Percentiles rank a stretch among this genome's conserved stretches.
phyloP scores from a whole-genome alignment of 495 filamentous ascomycete genomes.

The Choiromyces venosus region DNA sequence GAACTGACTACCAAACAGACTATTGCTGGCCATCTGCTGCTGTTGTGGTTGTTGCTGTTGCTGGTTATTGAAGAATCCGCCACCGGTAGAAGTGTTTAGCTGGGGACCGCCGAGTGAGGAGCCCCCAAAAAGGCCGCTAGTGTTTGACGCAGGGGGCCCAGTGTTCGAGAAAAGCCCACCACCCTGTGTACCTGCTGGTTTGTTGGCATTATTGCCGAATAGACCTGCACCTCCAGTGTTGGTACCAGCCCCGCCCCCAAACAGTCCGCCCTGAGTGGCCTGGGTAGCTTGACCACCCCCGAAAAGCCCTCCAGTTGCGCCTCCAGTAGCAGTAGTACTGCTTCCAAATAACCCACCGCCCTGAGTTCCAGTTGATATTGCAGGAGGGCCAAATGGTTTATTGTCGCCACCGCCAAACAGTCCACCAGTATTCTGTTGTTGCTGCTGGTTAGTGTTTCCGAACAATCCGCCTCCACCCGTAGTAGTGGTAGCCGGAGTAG shows the following conservation, averaged over 20 bases:
- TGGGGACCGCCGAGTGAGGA: conserved; percentile 39
- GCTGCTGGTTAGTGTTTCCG: conserved; percentile 44
- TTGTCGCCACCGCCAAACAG: conserved; percentile 52
- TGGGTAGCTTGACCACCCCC: conserved; percentile 45
- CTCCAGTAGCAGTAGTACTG: conserved; percentile 42
- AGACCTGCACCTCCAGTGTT: conserved; percentile 49
- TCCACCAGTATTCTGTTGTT: conserved; percentile 54
- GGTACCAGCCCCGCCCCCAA: conserved; percentile 54
- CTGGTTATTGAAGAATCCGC: conserved; percentile 44
- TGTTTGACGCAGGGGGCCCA: conserved; percentile 42
- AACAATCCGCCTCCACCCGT: conserved; percentile 49
- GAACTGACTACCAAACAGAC: conserved; percentile 30
- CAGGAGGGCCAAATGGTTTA: conserved; percentile 38
- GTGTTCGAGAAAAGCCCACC: conserved; percentile 50
- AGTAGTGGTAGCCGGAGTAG: conserved; percentile 42
- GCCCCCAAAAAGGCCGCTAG: conserved; percentile 59
- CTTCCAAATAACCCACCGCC: conserved; percentile 38
- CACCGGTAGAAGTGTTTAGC: conserved; percentile 46
- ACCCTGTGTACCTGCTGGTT: conserved; percentile 29
- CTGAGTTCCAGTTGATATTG: conserved; percentile 43
- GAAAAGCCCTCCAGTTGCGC: conserved; percentile 49
- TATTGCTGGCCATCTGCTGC: conserved; percentile 40
- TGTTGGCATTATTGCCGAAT: conserved; percentile 47
- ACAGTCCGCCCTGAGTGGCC: conserved; percentile 54
- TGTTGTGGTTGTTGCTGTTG: conserved; percentile 48